A percentile compares a stretch with the other conserved stretches of the same genome.
These are phyloP conservation scores for Calonectria multiphialidica DNA, from an alignment of 2,329 filamentous ascomycete genomes.

Conservation along the genomic window DNA sequence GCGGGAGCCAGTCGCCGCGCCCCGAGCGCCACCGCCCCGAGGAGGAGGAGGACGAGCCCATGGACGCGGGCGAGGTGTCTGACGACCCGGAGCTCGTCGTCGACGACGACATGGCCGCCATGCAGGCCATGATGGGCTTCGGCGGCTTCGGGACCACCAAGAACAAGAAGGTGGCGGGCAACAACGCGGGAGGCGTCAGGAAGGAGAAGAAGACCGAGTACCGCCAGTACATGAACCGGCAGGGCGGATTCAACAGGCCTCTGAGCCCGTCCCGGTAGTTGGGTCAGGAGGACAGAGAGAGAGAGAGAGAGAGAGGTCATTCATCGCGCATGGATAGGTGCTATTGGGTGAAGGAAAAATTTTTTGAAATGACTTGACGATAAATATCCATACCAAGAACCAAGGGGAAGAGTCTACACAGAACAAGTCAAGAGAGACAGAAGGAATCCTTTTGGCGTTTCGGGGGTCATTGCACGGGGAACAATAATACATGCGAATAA, in stretches of 20 bases:
- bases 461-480: not conserved
- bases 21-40: constrained; percentile 31
- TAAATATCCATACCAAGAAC: constrained; percentile 15
- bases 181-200: constrained; percentile 83
- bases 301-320: no score
- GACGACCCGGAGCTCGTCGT: constrained; percentile 54
- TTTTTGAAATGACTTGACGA: constrained; percentile 19
- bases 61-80: constrained; percentile 45
- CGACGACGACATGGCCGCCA: constrained; percentile 78
- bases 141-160: constrained; percentile 88
- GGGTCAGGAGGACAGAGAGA: no score
- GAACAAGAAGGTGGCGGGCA: constrained; percentile 88
- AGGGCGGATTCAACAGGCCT: constrained; percentile 85
- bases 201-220: constrained; percentile 97
- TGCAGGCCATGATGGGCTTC: constrained; percentile 93
- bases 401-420: not conserved
- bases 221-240: constrained; percentile 94
- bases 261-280: constrained; percentile 67
- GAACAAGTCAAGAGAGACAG: not conserved
- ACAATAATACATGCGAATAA: not conserved
- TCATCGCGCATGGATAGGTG: no score
- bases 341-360: no score
- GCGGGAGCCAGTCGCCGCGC: constrained; percentile 41
- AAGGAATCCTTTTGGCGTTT: not conserved
- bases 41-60: constrained; percentile 33